These are phyloP conservation scores for Alternaria postmessia DNA, from an alignment of 2,329 filamentous ascomycete species.

Conservation along the genomic window DNA sequence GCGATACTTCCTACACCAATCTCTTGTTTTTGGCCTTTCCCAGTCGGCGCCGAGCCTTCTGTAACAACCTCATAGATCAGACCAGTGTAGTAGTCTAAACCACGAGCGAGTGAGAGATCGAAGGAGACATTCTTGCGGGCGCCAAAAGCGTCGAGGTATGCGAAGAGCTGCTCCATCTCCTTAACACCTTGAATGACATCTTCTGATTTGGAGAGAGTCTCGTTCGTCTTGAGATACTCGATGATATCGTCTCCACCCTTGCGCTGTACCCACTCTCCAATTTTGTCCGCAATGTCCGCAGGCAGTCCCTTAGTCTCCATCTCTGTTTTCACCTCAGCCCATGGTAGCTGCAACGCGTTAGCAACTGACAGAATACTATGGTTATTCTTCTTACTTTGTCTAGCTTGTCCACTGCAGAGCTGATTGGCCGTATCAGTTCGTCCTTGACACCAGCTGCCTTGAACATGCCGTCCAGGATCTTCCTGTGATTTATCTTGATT, in stretches of 20 bases:
- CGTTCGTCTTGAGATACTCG: constrained; percentile 37
- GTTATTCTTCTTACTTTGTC: constrained; percentile 70
- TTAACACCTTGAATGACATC: constrained; percentile 78
- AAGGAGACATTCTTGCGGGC: constrained; percentile 81
- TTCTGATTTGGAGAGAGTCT: constrained; percentile 62
- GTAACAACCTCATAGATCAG: constrained; percentile 91
- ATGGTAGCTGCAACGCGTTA: constrained; percentile 62
- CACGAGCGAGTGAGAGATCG: constrained; percentile 87
- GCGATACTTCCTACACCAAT: constrained; percentile 88
- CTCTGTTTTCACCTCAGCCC: constrained; percentile 88
- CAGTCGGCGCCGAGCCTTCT: constrained; percentile 71
- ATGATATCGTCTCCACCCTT: constrained; percentile 81
- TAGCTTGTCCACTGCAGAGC: constrained; percentile 92
- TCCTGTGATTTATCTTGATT: constrained; percentile 95
- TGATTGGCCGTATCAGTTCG: constrained; percentile 88
- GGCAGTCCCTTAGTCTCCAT: constrained; percentile 93
- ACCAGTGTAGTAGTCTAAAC: constrained; percentile 91
- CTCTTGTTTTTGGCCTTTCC: constrained; percentile 44
- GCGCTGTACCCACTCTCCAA: constrained; percentile 81
- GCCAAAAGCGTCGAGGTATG: constrained; percentile 80
- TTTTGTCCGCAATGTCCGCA: constrained; percentile 80
- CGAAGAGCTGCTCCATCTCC: constrained; percentile 82
- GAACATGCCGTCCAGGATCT: constrained; percentile 92
- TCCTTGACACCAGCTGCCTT: constrained; percentile 86
- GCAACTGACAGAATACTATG: neutral